Evolutionary conservation across 345 rosid genomes (phyloP).

Genomic region (Populus nigra): DNA sequence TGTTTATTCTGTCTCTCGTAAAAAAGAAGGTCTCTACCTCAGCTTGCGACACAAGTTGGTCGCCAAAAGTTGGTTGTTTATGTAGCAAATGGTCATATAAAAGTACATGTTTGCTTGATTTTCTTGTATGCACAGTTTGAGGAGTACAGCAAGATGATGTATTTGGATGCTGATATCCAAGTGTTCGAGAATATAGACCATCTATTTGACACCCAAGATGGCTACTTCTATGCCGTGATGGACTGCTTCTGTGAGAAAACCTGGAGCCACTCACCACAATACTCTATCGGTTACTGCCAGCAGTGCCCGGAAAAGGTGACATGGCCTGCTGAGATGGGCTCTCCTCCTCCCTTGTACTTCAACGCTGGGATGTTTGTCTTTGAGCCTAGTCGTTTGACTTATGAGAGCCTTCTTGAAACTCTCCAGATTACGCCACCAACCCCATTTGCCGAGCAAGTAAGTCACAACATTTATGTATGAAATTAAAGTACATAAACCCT

Average conservation of each 20-base stretch:
- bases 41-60: background rate
- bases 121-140: constrained; percentile 5
- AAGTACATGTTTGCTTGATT: background rate
- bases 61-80: background rate
- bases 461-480: background rate
- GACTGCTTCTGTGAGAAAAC: constrained; percentile 27
- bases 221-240: constrained; percentile 20
- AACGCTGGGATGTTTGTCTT: constrained; percentile 27
- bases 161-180: constrained; percentile 27
- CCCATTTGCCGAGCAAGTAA: constrained; percentile 24
- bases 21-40: too few species aligned
- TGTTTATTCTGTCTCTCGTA: background rate
- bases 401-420: constrained; percentile 14
- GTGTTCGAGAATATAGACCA: constrained; percentile 26
- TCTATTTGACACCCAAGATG: constrained; percentile 19
- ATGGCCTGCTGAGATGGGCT: constrained; percentile 23
- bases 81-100: background rate
- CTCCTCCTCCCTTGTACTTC: constrained; percentile 27
- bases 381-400: constrained; percentile 20
- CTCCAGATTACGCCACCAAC: constrained; percentile 20
- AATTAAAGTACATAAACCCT: too few species aligned
- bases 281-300: constrained; percentile 17
- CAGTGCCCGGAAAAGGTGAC: constrained; percentile 20
- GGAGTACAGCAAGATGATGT: constrained; percentile 24
- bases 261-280: constrained; percentile 22